Evolutionary conservation across 2,329 filamentous ascomycete genomes (phyloP), one percentile per base, ranked within the genome.

Genomic region (Penicillium hesseltinei): DNA sequence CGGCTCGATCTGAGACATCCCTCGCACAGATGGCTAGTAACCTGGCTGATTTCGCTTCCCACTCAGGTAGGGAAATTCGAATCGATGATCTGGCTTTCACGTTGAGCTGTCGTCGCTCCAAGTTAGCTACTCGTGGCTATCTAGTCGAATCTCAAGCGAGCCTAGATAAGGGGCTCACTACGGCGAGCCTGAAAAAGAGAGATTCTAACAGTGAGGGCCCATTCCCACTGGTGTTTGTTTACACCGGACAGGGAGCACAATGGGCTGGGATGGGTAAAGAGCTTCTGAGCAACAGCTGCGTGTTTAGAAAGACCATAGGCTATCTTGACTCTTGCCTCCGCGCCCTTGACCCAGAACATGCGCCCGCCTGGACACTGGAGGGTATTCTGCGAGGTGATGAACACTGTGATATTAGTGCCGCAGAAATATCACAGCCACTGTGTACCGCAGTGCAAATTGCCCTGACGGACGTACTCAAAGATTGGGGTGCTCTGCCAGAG

Each of bases 191-290:
- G 21, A 19, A 23, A 23, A 1, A 15, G 19, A 42, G 19, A 42
- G 19, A 42, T 42, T 23, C 19, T 13, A 10, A 15, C 19, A 23
- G 11, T 15, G 39, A 38, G 3, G 19, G 19, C 7, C 19, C 39
- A 23, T 42, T 42, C 19, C 39, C 39, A 11, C 8, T 45, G 15
- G 43, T 11, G 17, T 47, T 47, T 33, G 60, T 69, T 5, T 72
- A 69, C 46, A 69, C 67, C 0, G 69, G 69, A 6, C 69, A 71
- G 51, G 69, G 69, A 1, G 63, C 64, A 4, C 69, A 71, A 45
- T 70, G 62, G 59, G 17, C 17, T 15, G 27, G n/a, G 9, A 47
- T 47, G 45, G 29, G 45, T 11, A n/a, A 35, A 21, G 29, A 47
- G 29, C 21, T 47, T 7, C 17, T 45, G 8, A n/a, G 25, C n/a